Percentiles rank a stretch among this genome's conserved stretches.
Evolutionary conservation across 495 filamentous ascomycete species (phyloP).

Genomic region (Penicillium lividum): DNA sequence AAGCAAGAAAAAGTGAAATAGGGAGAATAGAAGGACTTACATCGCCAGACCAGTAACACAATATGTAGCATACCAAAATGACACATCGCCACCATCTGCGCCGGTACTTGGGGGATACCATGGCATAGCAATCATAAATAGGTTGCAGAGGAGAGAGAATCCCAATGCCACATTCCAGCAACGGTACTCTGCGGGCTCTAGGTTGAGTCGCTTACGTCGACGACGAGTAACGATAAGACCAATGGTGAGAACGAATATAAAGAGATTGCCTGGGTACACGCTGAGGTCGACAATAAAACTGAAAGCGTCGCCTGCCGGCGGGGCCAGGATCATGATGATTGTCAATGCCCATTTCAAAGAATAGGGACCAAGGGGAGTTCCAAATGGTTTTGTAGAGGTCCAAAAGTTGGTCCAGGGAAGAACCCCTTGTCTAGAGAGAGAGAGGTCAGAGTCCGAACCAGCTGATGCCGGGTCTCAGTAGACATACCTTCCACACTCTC

Average conservation of each 20-base stretch:
- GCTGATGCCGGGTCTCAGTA: neutral
- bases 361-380: slow-evolving; percentile 62
- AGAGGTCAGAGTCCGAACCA: neutral
- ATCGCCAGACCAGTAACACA: slow-evolving; percentile 55
- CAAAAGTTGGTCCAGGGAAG: slow-evolving; percentile 64
- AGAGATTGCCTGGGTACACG: slow-evolving; percentile 54
- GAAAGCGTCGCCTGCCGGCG: slow-evolving; percentile 68
- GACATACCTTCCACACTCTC: slow-evolving; percentile 55
- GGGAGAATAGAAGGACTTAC: slow-evolving; percentile 36
- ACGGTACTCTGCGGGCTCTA: slow-evolving; percentile 47
- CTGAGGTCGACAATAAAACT: slow-evolving; percentile 61
- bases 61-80: slow-evolving; percentile 70
- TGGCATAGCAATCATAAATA: slow-evolving; percentile 61
- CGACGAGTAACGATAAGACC: slow-evolving; percentile 55
- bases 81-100: slow-evolving; percentile 57
- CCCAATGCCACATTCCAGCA: slow-evolving; percentile 56
- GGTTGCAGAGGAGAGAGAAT: slow-evolving; percentile 55
- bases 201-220: slow-evolving; percentile 48
- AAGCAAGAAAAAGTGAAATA: neutral
- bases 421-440: slow-evolving; percentile 56
- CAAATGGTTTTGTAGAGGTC: slow-evolving; percentile 64
- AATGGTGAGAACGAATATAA: slow-evolving; percentile 53
- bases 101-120: slow-evolving; percentile 66
- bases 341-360: slow-evolving; percentile 59
- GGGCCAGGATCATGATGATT: slow-evolving; percentile 63